A percentile compares a stretch with the other conserved stretches of the same genome.
Conservation (phyloP, 345 rosid species). For the Eucalyptus urophylla region DNA sequence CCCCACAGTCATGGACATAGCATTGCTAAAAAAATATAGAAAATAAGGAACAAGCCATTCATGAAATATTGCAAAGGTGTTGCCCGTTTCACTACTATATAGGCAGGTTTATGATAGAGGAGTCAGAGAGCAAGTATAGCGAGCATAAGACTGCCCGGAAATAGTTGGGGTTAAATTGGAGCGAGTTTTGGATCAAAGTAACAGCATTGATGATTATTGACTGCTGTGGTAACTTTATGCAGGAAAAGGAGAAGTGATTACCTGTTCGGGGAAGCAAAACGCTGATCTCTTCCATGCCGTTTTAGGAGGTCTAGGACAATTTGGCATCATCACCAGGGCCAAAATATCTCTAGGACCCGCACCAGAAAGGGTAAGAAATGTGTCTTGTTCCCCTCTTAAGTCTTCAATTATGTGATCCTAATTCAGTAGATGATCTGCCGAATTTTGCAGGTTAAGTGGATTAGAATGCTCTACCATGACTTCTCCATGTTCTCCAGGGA, state of each 20-base stretch:
- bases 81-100: neutral
- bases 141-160: neutral
- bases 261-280: constrained; percentile 69
- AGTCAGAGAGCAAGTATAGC: neutral
- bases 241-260: constrained; percentile 84
- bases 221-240: constrained; percentile 3
- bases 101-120: neutral
- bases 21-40: neutral
- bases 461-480: constrained; percentile 75
- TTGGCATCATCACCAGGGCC: constrained; percentile 87
- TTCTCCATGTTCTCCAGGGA: constrained; percentile 67
- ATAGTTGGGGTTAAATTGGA: neutral
- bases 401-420: neutral
- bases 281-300: constrained; percentile 75
- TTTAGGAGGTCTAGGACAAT: constrained; percentile 98
- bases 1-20: neutral
- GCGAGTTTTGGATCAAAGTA: neutral
- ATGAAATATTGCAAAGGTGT: neutral
- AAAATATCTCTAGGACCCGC: constrained; percentile 67
- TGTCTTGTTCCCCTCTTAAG: neutral
- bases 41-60: neutral
- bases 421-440: neutral
- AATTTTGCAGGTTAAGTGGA: constrained; percentile 77
- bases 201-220: neutral
- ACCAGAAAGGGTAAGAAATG: constrained; percentile 38